phyloP scores from a whole-genome alignment of 1,284 basidiomycete species.

The Ustilago crameri region DNA sequence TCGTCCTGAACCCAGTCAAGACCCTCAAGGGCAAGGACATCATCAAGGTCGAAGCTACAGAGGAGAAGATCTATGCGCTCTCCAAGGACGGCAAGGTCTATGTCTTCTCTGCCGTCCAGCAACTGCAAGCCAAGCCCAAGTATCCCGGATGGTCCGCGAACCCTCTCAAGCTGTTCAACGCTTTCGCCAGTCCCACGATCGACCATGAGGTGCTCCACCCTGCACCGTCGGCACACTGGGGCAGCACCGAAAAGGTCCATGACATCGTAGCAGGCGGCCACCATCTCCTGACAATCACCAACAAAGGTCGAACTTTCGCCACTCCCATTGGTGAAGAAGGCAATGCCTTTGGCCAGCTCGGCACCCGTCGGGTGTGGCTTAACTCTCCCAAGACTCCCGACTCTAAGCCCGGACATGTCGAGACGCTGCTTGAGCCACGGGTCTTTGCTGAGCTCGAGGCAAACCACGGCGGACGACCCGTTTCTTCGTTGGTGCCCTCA shows the following conservation, averaged over 20 bases:
- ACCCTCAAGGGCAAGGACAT: conserved; percentile 65
- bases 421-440: conserved; percentile 66
- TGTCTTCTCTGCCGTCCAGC: conserved; percentile 55
- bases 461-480: conserved; percentile 67
- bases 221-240: conserved; percentile 34
- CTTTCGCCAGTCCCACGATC: conserved; percentile 39
- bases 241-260: conserved; percentile 48
- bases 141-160: conserved; percentile 46
- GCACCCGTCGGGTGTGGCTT: conserved; percentile 67
- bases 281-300: conserved; percentile 87
- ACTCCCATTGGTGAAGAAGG: conserved; percentile 80
- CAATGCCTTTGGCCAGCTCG: conserved; percentile 88
- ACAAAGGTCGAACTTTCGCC: conserved; percentile 81
- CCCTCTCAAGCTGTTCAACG: conserved; percentile 53
- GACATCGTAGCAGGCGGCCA: conserved; percentile 73
- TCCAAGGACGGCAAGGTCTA: conserved; percentile 63
- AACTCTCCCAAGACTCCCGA: conserved; percentile 73
- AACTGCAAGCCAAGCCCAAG: conserved; percentile 40
- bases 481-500: conserved; percentile 59
- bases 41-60: conserved; percentile 58
- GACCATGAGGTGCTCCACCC: conserved; percentile 52
- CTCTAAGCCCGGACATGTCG: conserved; percentile 69
- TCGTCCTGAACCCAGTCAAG: conserved; percentile 47
- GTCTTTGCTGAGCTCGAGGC: conserved; percentile 56
- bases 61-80: conserved; percentile 62